Evolutionary conservation across 148 eudicot species (phyloP), one percentile per base, ranked within the genome.

Genomic region (Cornus suecica): DNA sequence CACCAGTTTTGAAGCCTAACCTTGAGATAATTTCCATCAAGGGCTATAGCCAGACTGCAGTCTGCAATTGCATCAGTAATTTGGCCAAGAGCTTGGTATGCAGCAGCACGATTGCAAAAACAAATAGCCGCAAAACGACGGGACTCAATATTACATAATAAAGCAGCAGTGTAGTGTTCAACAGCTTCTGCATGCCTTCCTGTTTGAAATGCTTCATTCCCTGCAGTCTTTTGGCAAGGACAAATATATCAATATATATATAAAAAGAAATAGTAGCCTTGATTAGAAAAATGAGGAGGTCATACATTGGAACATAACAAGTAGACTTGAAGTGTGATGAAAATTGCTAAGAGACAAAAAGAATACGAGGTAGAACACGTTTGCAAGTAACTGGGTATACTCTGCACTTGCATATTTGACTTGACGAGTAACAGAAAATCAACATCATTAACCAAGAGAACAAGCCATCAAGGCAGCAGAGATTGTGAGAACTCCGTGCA

Each of bases 51-150:
- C 41, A 95, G 78, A 80, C 92, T 87, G 86, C 99, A 95, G 79
- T 95, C 99, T 71, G 99, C 94, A 84, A 95, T 81, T 54, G 99
- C 99, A 85, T 95, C 94, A 61, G 86, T 51, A 61, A 90, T 81
- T 80, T 87, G 91, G 54, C 90, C 92, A 85, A 91, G 79, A 42
- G 94, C 89, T 74, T 88, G 90, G 78, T 88, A 92, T 27, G 97
- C 97, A 75, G 99, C 99, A 81, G 97, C 97, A 68, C 97, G 97
- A 76, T 95, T 95, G 74, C 97, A 89, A 42, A 92, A 91, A 76
- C 99, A 95, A 75, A 92, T 84, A 69, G 99, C 96, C 71, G 97
- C 86, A 81, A 90, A 95, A 65, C 94, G 93, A 27, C 92, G 94
- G 29, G 97, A 91, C 83, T 92, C 97, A 26, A 90, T 88, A 48